Conservation (phyloP, 257 asterid genomes). For the Solanum appendiculatum region DNA sequence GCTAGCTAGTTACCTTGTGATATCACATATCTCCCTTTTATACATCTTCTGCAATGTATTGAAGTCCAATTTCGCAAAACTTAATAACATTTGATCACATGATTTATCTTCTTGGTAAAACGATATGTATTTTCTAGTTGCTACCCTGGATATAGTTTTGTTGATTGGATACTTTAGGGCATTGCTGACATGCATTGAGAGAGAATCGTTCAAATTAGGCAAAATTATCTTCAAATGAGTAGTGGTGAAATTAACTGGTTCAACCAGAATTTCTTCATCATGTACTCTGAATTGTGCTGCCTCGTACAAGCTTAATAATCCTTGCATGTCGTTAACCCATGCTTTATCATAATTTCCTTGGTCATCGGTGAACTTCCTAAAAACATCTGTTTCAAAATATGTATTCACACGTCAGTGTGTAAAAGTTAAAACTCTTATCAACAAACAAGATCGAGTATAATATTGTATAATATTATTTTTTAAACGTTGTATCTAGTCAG, state of each 20-base stretch:
- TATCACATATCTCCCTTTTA: slow-evolving; percentile 9
- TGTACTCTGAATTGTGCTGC: slow-evolving; percentile 13
- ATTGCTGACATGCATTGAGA: neutral
- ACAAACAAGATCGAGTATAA: neutral
- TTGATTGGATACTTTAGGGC: slow-evolving; percentile 13
- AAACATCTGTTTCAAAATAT: slow-evolving; percentile 5
- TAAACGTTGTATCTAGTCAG: no score
- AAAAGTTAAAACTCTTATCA: neutral
- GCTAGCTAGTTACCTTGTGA: slow-evolving; percentile 2
- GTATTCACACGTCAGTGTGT: neutral
- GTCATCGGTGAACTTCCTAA: slow-evolving; percentile 9
- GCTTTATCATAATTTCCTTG: slow-evolving; percentile 5
- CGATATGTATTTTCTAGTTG: slow-evolving; percentile 5
- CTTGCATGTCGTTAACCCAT: neutral
- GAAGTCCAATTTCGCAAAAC: slow-evolving; percentile 23
- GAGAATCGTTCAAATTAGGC: neutral
- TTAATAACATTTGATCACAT: neutral
- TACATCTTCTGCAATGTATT: slow-evolving; percentile 12
- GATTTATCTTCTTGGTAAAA: neutral
- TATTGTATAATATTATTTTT: no score
- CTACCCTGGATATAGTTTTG: slow-evolving; percentile 8
- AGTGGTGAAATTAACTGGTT: slow-evolving; percentile 11
- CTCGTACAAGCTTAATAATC: slow-evolving; percentile 24
- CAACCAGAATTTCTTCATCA: neutral
- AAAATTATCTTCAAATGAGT: neutral